Evolutionary conservation across 169 alveolate species (phyloP), one percentile per base, ranked within the genome.

Genomic region (Babesia bigemina): DNA sequence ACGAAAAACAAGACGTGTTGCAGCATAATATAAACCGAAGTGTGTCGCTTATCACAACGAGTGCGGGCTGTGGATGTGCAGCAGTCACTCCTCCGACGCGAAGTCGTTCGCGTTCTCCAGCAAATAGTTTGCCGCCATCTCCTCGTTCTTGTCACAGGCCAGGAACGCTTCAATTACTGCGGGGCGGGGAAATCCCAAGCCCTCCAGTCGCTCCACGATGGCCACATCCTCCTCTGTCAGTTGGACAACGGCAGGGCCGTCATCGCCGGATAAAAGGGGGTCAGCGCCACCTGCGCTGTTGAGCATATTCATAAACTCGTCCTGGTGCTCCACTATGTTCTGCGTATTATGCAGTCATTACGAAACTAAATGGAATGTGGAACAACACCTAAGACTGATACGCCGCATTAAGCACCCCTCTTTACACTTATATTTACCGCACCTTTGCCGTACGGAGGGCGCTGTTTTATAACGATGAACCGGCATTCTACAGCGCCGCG

Each of bases 131-230:
- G 96, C 96, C 4, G 96, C 96, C 86, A 93, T 74, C 70, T 93
- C 98, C 87, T 96, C 99, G 76, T 97, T 93, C 79, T 95, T 96
- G 65, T 96, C 99, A 79, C 99, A 97, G 8, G 98, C 97, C 58
- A 97, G 78, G 86, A 90, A 97, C 17, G 99, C 99, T 84, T 97
- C 99, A 19, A 96, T 81, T 22, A 95, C 99, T 33, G 95, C 94
- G 52, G 91, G 93, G 56, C 97, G 93, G 39, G 98, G 93, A 84
- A 97, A 96, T 58, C 99, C 98, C 29, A 94, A 75, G 12, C 92
- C 89, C 63, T 90, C 95, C 63, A 96, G 92, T 72, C 96, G 90
- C 71, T 83, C 62, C 56, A 90, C 81, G 17, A 95, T 93, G 50
- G 88, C 97, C 86, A 90, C 90, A 86, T 96, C 99, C 79, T 92